Conservation (phyloP, 148 eudicot genomes). For the Heliamphora exappendiculata region DNA sequence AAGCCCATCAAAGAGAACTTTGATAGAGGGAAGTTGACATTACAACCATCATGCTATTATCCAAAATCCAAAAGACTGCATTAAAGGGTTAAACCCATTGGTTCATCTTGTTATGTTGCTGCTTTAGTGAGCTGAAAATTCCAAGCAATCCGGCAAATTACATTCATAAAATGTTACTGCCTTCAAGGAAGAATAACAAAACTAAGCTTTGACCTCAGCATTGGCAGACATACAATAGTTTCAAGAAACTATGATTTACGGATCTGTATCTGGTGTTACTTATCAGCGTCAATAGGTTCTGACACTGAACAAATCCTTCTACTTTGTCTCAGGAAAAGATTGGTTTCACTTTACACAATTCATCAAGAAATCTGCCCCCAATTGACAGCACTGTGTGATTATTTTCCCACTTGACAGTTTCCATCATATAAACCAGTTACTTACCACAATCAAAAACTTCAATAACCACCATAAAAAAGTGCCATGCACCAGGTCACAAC, state of each 20-base stretch:
- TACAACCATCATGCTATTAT: background rate
- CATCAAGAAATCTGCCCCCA: background rate
- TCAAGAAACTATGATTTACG: background rate
- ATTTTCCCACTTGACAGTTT: background rate
- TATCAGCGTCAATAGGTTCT: background rate
- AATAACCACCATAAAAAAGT: too few relatives aligned
- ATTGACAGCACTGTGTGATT: background rate
- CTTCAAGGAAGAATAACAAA: background rate
- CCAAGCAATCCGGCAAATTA: background rate
- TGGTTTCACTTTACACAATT: background rate
- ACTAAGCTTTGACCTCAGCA: background rate
- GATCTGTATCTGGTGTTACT: background rate
- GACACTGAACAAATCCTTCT: background rate
- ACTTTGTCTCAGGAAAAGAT: background rate
- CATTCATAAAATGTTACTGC: background rate
- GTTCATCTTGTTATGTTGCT: background rate
- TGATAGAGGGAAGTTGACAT: background rate
- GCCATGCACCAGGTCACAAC: background rate
- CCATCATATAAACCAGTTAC: background rate
- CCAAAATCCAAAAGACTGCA: background rate
- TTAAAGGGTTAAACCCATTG: background rate
- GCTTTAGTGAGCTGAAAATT: background rate
- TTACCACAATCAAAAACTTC: too few relatives aligned
- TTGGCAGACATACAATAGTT: background rate
- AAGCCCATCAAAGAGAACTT: background rate